Evolutionary conservation across 257 asterid species (phyloP), one percentile per base, ranked within the genome.

Genomic region (Gentiana macrophylla): DNA sequence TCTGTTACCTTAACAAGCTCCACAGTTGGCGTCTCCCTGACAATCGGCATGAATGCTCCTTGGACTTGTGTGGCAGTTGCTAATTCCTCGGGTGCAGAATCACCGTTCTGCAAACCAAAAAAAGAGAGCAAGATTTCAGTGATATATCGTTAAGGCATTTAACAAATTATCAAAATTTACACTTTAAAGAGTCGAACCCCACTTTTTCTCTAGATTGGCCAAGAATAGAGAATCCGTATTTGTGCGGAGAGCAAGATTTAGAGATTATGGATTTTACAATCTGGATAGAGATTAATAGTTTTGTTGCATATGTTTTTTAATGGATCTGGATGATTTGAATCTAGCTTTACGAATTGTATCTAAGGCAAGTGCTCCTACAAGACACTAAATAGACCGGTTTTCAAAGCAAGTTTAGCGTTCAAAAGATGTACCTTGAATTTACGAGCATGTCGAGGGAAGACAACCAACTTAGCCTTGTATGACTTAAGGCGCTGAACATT

Each of bases 41-140:
- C 83, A 71, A 86, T 79, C 0, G 95, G 94, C 86, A 86, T 37
- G 81, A 49, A 73, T 57, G 70, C 32, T 53, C 94, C 91, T 36
- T 89, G 65, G 24, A 86, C 80, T 75, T 85, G 95, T 4, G 95
- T 85, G 68, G 89, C 84, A 0, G 86, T 74, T 3, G 83, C 83
- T 68, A 82, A 62, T 62, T 82, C 95, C 78, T 85, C 95, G 0
- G 92, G 65, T 4, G 83, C 72, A 49, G 92, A 85, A 70, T 85
- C 95, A 69, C 95, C 95, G 67, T 83, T 73, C 94, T 82, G 72
- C 35, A 61, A 32, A 7, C n/a, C 12, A 13, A 41, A 32, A 33
- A 49, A 43, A 13, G 35, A 36, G 38, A 43, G 10, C 32, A 12
- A 12, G 10, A 51, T 24, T 24, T 24, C 24, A 24, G 24, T 24